Base-by-base conservation (phyloP, 2,329 filamentous ascomycete species). In the Penicillium sp. region DNA sequence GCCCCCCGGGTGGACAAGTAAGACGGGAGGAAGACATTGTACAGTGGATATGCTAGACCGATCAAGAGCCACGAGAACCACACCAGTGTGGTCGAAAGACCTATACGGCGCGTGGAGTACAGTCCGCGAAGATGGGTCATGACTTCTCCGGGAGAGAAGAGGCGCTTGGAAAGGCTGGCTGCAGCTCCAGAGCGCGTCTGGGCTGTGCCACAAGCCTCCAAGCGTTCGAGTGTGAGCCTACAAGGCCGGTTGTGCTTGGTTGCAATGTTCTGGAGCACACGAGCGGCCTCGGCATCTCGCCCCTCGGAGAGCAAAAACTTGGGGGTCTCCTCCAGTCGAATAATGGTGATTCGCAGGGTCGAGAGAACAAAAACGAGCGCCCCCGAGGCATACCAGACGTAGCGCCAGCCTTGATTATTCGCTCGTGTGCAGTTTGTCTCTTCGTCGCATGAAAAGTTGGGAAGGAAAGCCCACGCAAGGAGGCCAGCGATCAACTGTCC, bases 41-140 rank as follows among this genome's bases (percentile, higher is more conserved):
- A 90, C 0, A 90, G 72, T 0, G 86, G 85, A 57, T 88, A 89
- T 0, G 83, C 84, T 0, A 89, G 74, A 5, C 85, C 85, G 32
- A 88, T 85, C 2, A 85, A 61, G 0, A 79, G 75, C 85, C 85
- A 89, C 0, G 80, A 83, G 5, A 85, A 61, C 79, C 83, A 86
- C 52, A 88, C 81, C 49, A 88, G 67, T 0, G 69, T 52, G 0
- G 84, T 89, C 0, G 80, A 84, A 2, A 82, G 61, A 1, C 71
- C 79, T 47, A 88, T 79, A 48, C 73, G 76, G 45, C 65, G 76
- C 0, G 82, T 86, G 0, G 72, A 68, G 57, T 85, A 89, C 1
- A 90, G 75, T 3, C 84, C 85, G 12, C 73, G 71, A 25, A 89
- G 60, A 59, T 90, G 85, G 18, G 64, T 52, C 4, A 70, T 63